Evolutionary conservation across 108 stramenopile species (phyloP), one percentile per base, ranked within the genome.

Genomic region (Bacterosira constricta): DNA sequence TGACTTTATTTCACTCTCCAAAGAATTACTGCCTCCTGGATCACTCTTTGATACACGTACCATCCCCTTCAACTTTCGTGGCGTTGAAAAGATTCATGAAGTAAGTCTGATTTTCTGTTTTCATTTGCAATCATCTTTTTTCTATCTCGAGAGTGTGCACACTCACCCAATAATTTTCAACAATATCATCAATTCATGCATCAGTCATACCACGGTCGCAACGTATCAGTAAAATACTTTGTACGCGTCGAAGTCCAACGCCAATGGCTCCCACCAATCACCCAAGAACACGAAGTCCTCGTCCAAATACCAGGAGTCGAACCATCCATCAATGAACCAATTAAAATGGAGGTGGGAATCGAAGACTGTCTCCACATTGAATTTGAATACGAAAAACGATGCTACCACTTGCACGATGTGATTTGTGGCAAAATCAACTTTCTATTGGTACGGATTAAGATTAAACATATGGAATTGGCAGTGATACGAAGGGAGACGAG

Each of bases 321-420:
- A 69, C 97, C 95, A 6, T 63, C 67, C 27, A 75, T 88, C 30
- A 86, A 90, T 59, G 85, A 90, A 61, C 70, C 94, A 31, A 96
- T 99, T 65, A 99, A 98, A 81, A 98, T 98, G 98, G 99, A 99
- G 79, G 99, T 99, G 35, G 99, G 99, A 12, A 99, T 99, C 68
- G 99, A 99, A 75, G 99, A 99, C 60, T 99, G 97, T 79, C 87
- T 99, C 35, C 99, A 99, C 75, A 98, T 99, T 73, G 99, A 99
- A 87, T 99, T 99, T 73, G 96, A 98, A 77, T 99, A 98, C 83
- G 94, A 98, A 58, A 92, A 88, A 31, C 69, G 84, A 23, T 73
- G 79, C 23, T 98, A 97, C 80, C 96, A 98, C 81, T 83, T 98
- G 59, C 81, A 90, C 20, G 99, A 98, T 73, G 91, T 96, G n/a